Percentiles rank a stretch among this genome's conserved stretches.
Conservation (phyloP, 306 rosid species). For the Begonia peltatifolia region DNA sequence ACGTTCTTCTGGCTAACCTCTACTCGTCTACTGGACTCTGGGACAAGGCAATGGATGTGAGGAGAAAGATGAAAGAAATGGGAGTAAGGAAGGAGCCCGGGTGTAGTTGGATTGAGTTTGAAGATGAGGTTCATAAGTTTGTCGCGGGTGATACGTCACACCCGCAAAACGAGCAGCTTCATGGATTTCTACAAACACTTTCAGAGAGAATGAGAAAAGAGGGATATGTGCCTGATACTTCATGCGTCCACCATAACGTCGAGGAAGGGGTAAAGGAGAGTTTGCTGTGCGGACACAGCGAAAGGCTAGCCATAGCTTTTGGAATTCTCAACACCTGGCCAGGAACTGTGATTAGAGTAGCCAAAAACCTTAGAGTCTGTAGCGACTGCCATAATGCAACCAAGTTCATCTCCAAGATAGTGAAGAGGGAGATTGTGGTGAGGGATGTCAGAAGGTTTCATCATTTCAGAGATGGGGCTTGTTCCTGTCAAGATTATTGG, state of each 20-base stretch:
- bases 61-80: conserved; percentile 70
- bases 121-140: conserved; percentile 79
- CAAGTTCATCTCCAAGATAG: conserved; percentile 59
- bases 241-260: conserved; percentile 75
- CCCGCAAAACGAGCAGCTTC: conserved; percentile 51
- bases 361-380: conserved; percentile 89
- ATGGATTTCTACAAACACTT: conserved; percentile 46
- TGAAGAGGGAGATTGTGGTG: conserved; percentile 58
- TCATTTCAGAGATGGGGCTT: conserved; percentile 69
- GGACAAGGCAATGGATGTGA: conserved; percentile 58
- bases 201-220: conserved; percentile 57
- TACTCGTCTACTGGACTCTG: conserved; percentile 67
- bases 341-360: conserved; percentile 71
- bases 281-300: conserved; percentile 83
- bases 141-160: conserved; percentile 68
- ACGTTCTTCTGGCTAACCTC: conserved; percentile 65
- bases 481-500: conserved; percentile 97
- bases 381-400: conserved; percentile 76
- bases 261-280: conserved; percentile 76
- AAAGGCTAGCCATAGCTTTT: conserved; percentile 86
- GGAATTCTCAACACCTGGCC: conserved; percentile 71
- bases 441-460: conserved; percentile 96
- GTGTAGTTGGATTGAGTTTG: conserved; percentile 77
- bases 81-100: conserved; percentile 86
- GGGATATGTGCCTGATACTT: conserved; percentile 81